Evolutionary conservation across 148 eudicot genomes (phyloP).

Genomic region (Persicaria tinctoria): DNA sequence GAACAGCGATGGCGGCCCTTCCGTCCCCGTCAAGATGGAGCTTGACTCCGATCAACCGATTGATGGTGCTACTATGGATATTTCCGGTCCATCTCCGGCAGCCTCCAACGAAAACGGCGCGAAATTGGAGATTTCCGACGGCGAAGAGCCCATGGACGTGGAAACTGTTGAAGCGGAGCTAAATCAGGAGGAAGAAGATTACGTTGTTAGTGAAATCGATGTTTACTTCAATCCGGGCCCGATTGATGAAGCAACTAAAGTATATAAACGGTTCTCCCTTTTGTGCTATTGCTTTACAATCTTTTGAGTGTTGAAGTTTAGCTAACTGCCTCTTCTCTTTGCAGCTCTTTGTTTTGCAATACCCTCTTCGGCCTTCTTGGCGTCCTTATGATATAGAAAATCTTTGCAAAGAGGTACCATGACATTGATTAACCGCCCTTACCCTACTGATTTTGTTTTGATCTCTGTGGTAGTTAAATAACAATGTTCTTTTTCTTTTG

Average conservation of each 20-base stretch:
- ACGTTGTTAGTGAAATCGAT: constrained; percentile 33
- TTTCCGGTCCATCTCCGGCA: background rate
- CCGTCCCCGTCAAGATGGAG: constrained; percentile 9
- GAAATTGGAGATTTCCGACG: background rate
- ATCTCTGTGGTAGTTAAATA: background rate
- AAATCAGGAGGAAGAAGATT: constrained; percentile 26
- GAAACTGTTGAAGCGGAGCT: constrained; percentile 14
- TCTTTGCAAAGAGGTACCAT: constrained; percentile 51
- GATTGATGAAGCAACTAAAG: constrained; percentile 20
- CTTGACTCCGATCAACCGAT: constrained; percentile 10
- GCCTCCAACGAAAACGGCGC: background rate
- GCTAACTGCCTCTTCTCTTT: background rate
- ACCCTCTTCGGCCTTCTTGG: constrained; percentile 79
- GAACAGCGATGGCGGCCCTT: background rate
- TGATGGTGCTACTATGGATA: constrained; percentile 15
- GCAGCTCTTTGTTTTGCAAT: constrained; percentile 76
- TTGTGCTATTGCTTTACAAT: background rate
- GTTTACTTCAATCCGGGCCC: constrained; percentile 25
- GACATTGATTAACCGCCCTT: background rate
- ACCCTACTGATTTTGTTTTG: background rate
- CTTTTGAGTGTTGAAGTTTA: background rate
- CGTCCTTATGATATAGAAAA: constrained; percentile 88
- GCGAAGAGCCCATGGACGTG: constrained; percentile 1
- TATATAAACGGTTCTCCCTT: background rate
- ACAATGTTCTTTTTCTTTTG: background rate